phyloP scores from a whole-genome alignment of 2,329 filamentous ascomycete species.

The Grosmannia penicillata region DNA sequence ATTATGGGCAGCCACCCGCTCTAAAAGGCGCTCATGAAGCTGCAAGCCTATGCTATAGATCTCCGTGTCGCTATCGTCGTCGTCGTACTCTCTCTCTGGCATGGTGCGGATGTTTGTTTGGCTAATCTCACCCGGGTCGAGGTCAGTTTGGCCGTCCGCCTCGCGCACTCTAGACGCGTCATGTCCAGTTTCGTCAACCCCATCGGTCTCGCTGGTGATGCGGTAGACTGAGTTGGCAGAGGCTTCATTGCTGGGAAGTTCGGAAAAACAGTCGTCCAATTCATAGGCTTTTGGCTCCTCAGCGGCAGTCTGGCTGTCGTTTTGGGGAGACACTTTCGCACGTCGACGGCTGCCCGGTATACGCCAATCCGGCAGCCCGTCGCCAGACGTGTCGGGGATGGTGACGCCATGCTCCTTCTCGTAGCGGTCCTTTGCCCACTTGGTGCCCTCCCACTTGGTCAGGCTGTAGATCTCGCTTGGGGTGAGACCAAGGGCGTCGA shows the following conservation, averaged over 20 bases:
- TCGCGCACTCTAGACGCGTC: too few relatives aligned
- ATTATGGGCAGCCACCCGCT: conserved; percentile 47
- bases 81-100: conserved; percentile 8
- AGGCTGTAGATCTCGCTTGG: conserved; percentile 53
- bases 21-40: conserved; percentile 49
- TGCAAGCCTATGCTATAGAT: conserved; percentile 40
- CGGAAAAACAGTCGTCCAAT: conserved; percentile 16
- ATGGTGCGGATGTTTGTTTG: too few relatives aligned
- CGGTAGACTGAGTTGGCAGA: too few relatives aligned
- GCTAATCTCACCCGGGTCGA: neutral
- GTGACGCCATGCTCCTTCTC: conserved; percentile 58
- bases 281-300: conserved; percentile 3
- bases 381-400: conserved; percentile 57
- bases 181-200: too few relatives aligned
- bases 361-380: conserved; percentile 50
- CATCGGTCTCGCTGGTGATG: too few relatives aligned
- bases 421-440: conserved; percentile 69
- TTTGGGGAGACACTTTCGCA: conserved; percentile 3
- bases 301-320: too few relatives aligned
- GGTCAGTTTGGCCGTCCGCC: conserved; percentile 6
- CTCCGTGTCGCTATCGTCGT: conserved; percentile 33
- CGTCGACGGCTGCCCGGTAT: conserved; percentile 25
- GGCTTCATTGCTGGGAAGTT: too few relatives aligned
- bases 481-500: conserved; percentile 55
- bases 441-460: conserved; percentile 72